Evolutionary conservation across 1,284 basidiomycete species (phyloP).

Genomic region (Hypsizygus ulmarius): DNA sequence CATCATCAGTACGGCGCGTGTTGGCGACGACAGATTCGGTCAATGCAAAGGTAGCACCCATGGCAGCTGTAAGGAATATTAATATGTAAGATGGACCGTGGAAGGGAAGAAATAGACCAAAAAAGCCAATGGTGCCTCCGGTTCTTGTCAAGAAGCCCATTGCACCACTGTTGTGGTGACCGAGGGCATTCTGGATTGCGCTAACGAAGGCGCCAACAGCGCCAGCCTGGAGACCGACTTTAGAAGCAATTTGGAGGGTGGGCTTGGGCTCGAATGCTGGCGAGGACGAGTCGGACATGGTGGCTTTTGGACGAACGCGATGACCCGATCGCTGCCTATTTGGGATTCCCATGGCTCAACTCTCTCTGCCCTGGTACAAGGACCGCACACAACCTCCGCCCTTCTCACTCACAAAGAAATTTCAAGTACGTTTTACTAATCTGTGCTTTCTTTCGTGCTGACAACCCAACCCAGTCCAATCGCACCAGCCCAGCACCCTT

Average conservation of each 20-base stretch:
- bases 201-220: slow-evolving; percentile 78
- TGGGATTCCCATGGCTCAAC: slow-evolving; percentile 10
- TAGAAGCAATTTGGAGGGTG: slow-evolving; percentile 57
- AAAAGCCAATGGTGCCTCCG: slow-evolving; percentile 79
- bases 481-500: slow-evolving; percentile 25
- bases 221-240: slow-evolving; percentile 66
- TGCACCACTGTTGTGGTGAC: slow-evolving; percentile 81
- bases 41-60: slow-evolving; percentile 86
- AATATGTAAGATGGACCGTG: background rate
- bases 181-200: slow-evolving; percentile 82
- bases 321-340: slow-evolving; percentile 22
- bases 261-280: slow-evolving; percentile 55
- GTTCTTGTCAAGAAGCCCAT: slow-evolving; percentile 80
- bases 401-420: slow-evolving; percentile 34
- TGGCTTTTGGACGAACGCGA: slow-evolving; percentile 23
- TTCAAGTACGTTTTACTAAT: slow-evolving; percentile 28
- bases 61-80: slow-evolving; percentile 62
- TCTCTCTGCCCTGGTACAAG: slow-evolving; percentile 39
- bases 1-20: slow-evolving; percentile 76
- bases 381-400: slow-evolving; percentile 32
- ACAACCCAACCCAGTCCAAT: slow-evolving; percentile 20
- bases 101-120: slow-evolving; percentile 51
- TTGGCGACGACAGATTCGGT: slow-evolving; percentile 84
- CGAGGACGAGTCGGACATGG: slow-evolving; percentile 34
- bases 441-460: slow-evolving; percentile 5